phyloP scores from a whole-genome alignment of 2,329 filamentous ascomycete species.

The Sporothrix globosa region DNA sequence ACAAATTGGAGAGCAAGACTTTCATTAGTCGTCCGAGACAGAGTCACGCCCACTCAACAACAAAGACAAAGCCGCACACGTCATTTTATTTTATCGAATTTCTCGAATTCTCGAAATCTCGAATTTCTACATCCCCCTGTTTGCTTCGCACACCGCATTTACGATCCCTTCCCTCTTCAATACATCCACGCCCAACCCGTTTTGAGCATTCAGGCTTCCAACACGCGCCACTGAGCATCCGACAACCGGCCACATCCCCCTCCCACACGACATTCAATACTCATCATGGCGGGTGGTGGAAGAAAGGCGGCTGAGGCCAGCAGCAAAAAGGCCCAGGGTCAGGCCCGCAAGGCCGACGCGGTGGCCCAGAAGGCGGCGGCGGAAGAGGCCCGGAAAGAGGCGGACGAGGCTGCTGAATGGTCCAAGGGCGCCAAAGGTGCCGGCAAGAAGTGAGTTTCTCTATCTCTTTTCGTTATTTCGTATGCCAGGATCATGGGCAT shows the following conservation, averaged over 20 bases:
- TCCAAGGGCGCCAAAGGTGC: conserved; percentile 80
- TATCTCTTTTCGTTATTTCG: background rate
- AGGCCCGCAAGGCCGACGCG: conserved; percentile 88
- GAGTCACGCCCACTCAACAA: background rate
- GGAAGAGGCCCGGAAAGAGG: conserved; percentile 67
- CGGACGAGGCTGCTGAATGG: conserved; percentile 77
- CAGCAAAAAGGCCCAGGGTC: conserved; percentile 85
- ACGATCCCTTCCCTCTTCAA: background rate
- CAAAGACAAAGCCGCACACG: conserved; percentile 8
- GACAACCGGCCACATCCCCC: background rate
- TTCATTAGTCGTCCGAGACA: background rate
- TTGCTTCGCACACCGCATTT: conserved; percentile 22
- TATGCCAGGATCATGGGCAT: background rate
- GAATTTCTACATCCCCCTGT: background rate
- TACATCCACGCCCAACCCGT: conserved; percentile 14
- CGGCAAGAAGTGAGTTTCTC: conserved; percentile 75
- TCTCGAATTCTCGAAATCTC: background rate
- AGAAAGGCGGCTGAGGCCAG: conserved; percentile 77
- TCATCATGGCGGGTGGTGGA: conserved; percentile 69
- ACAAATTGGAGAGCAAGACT: background rate
- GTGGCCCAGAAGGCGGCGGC: conserved; percentile 78
- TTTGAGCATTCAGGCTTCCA: background rate
- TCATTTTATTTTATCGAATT: conserved; percentile 18
- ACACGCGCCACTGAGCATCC: conserved; percentile 1
- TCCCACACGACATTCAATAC: background rate